Conservation (phyloP, 202 grass and related monocot species). For the Hordeum pubiflorum region DNA sequence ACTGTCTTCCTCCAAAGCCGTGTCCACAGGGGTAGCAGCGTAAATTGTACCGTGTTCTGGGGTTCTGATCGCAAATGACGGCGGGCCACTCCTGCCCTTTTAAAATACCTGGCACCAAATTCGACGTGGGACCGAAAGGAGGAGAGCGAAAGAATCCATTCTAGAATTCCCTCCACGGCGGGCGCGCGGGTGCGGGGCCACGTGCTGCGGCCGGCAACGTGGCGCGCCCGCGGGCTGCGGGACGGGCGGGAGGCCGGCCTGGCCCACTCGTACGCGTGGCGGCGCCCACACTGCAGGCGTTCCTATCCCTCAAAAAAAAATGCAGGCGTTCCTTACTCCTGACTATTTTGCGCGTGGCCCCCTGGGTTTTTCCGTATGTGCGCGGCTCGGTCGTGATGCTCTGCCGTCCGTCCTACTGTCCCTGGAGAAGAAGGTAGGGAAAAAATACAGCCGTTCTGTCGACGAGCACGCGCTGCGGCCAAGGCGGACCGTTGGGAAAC, state of each 20-base stretch:
- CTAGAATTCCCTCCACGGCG: not conserved
- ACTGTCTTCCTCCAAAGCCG: not conserved
- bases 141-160: not conserved
- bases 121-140: not conserved
- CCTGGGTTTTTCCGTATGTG: not conserved
- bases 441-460: not conserved
- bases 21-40: too few relatives aligned
- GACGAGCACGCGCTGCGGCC: not conserved
- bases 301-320: too few relatives aligned
- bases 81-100: not conserved
- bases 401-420: not conserved
- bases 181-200: not conserved
- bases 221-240: not conserved
- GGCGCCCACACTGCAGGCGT: not conserved
- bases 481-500: not conserved
- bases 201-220: conserved; percentile 8
- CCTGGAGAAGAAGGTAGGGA: not conserved
- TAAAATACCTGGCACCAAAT: not conserved
- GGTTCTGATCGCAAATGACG: not conserved
- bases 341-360: not conserved
- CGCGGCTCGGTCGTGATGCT: not conserved
- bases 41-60: too few relatives aligned
- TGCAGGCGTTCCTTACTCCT: not conserved
- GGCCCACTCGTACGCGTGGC: not conserved
- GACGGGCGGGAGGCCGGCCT: not conserved